phyloP scores from a whole-genome alignment of 2,329 filamentous ascomycete species.

The Anisogramma anomala region DNA sequence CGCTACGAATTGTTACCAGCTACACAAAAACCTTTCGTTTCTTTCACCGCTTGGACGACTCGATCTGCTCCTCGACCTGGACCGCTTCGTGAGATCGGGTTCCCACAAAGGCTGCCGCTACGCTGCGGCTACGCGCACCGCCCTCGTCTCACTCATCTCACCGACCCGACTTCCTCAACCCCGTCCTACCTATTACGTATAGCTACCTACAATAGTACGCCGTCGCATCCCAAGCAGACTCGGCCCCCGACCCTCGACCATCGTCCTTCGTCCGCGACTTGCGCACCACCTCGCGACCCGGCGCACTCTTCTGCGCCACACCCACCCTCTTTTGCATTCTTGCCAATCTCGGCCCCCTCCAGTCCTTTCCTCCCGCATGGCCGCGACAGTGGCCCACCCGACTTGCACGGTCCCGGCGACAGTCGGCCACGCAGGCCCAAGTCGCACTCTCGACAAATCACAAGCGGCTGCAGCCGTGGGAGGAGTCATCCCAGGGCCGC shows the following conservation, averaged over 20 bases:
- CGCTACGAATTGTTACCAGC: no score
- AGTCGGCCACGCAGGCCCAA: slow-evolving; percentile 15
- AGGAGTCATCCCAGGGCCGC: slow-evolving; percentile 7
- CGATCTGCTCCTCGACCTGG: no score
- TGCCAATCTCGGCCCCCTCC: no score
- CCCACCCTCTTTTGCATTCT: background rate
- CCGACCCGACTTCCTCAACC: background rate
- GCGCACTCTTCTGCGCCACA: background rate
- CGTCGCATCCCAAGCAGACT: background rate
- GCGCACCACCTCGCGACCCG: background rate
- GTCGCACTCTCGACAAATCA: slow-evolving; percentile 9
- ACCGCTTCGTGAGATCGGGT: no score
- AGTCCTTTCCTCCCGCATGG: slow-evolving; percentile 20
- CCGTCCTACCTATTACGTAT: no score
- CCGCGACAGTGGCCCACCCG: slow-evolving; percentile 23
- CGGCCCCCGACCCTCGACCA: no score
- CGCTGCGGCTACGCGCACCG: no score
- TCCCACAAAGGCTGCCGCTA: no score
- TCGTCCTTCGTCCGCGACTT: background rate
- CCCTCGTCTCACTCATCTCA: no score
- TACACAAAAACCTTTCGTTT: no score
- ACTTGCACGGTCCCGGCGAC: slow-evolving; percentile 14
- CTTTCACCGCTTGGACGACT: no score
- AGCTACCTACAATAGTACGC: no score
- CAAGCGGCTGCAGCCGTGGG: slow-evolving; percentile 3